phyloP scores from a whole-genome alignment of 805 yeast genomes.

The Tetrapisispora pingtungensis region DNA sequence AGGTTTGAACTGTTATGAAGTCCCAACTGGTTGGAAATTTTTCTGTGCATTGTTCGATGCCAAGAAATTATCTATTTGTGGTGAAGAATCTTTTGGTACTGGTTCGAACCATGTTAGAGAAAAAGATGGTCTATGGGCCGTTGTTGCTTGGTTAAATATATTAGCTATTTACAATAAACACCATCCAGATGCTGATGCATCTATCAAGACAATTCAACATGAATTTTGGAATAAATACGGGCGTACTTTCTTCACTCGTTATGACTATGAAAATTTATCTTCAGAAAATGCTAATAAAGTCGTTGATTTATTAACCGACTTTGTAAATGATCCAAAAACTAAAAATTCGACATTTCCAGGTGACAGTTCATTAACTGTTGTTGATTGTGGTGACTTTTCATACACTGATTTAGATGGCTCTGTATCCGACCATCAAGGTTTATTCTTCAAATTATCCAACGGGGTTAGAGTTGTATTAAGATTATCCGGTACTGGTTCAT shows the following conservation, averaged over 20 bases:
- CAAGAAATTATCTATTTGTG: conserved; percentile 88
- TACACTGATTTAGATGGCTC: conserved; percentile 95
- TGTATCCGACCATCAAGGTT: conserved; percentile 80
- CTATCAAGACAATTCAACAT: conserved; percentile 71
- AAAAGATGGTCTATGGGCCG: conserved; percentile 97
- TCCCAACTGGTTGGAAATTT: conserved; percentile 99
- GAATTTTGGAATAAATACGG: conserved; percentile 91
- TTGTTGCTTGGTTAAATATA: conserved; percentile 93
- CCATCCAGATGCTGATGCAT: conserved; percentile 47
- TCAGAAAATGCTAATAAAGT: conserved; percentile 65
- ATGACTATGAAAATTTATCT: conserved; percentile 81
- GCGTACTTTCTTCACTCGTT: conserved; percentile 94
- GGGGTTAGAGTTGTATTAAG: conserved; percentile 86
- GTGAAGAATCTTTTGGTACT: conserved; percentile 97
- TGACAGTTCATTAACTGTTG: conserved; percentile 40
- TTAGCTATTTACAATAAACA: conserved; percentile 69
- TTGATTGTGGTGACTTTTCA: conserved; percentile 78
- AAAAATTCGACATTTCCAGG: conserved; percentile 44
- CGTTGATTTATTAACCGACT: conserved; percentile 40
- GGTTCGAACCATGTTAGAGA: conserved; percentile 97
- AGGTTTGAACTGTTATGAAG: conserved; percentile 75
- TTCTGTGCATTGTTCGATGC: conserved; percentile 94
- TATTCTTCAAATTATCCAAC: conserved; percentile 67
- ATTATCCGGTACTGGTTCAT: conserved; percentile 93
- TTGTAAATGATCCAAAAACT: conserved; percentile 32